Percentiles rank a stretch among this genome's conserved stretches.
Conservation (phyloP, 805 yeast species). For the Grigorovia transvaalensis region DNA sequence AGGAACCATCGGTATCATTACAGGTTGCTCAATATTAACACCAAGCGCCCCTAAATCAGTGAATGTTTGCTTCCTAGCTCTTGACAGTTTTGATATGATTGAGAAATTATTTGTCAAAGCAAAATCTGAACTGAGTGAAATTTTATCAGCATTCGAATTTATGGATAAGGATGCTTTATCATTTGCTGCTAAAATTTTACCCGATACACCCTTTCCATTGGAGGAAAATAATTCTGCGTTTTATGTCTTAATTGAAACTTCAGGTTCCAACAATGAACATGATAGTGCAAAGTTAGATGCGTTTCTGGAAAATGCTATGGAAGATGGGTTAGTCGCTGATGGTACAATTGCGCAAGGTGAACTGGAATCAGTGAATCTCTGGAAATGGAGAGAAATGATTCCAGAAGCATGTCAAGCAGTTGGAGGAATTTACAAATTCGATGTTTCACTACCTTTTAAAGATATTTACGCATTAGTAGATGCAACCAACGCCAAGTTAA, state of each 20-base stretch:
- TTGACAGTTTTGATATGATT: slow-evolving; percentile 72
- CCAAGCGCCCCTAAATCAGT: slow-evolving; percentile 80
- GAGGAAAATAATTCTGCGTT: slow-evolving; percentile 75
- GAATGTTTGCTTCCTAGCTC: slow-evolving; percentile 82
- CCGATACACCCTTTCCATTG: slow-evolving; percentile 54
- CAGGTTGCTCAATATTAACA: slow-evolving; percentile 82
- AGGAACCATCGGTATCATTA: slow-evolving; percentile 83
- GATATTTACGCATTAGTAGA: slow-evolving; percentile 76
- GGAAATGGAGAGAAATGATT: slow-evolving; percentile 94
- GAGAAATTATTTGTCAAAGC: slow-evolving; percentile 73
- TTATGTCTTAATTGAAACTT: slow-evolving; percentile 84
- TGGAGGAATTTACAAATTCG: slow-evolving; percentile 97
- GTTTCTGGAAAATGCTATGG: slow-evolving; percentile 79
- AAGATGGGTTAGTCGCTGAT: slow-evolving; percentile 72
- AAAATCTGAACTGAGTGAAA: slow-evolving; percentile 67
- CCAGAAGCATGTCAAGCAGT: slow-evolving; percentile 77
- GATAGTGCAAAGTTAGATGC: slow-evolving; percentile 82
- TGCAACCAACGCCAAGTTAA: slow-evolving; percentile 56
- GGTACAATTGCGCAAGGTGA: slow-evolving; percentile 96
- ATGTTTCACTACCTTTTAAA: slow-evolving; percentile 80
- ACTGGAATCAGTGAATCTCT: slow-evolving; percentile 67
- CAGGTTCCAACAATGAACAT: slow-evolving; percentile 91
- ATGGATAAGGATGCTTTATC: slow-evolving; percentile 71
- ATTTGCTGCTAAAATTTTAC: slow-evolving; percentile 52
- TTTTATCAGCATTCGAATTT: slow-evolving; percentile 85